Evolutionary conservation across 1,139 yeast species (phyloP).

Genomic region (Candida neerlandica): DNA sequence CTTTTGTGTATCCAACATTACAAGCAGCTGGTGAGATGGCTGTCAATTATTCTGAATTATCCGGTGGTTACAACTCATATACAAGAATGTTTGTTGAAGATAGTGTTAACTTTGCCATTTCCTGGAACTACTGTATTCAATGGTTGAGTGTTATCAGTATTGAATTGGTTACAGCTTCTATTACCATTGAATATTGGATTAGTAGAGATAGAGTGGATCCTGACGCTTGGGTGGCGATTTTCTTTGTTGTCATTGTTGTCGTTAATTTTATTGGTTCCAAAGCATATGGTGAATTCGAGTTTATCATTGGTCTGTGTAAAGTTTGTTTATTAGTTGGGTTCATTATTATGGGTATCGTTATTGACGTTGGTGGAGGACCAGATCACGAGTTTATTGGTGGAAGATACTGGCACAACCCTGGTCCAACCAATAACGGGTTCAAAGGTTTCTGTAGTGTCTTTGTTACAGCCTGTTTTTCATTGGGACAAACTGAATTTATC

Average conservation of each 20-base stretch:
- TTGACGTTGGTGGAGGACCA: constrained; percentile 44
- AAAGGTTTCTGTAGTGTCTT: constrained; percentile 45
- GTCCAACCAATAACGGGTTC: constrained; percentile 32
- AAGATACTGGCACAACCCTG: constrained; percentile 48
- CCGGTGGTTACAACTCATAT: constrained; percentile 45
- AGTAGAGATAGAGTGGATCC: constrained; percentile 28
- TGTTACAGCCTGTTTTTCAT: constrained; percentile 41
- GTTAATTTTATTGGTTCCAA: constrained; percentile 44
- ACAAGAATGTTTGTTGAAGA: constrained; percentile 42
- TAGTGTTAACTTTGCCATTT: constrained; percentile 40
- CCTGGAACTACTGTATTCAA: constrained; percentile 47
- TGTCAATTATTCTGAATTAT: constrained; percentile 39
- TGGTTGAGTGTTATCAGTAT: constrained; percentile 45
- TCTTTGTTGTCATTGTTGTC: constrained; percentile 34
- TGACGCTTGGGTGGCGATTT: constrained; percentile 43
- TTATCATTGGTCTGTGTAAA: constrained; percentile 39
- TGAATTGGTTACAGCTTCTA: constrained; percentile 45
- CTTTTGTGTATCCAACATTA: constrained; percentile 42
- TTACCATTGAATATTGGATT: constrained; percentile 41
- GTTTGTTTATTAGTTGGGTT: constrained; percentile 42
- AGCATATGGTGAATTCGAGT: constrained; percentile 50
- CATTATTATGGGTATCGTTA: constrained; percentile 41
- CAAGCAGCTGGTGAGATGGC: constrained; percentile 49
- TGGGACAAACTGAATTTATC: constrained; percentile 45
- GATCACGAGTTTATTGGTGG: constrained; percentile 46